These are phyloP conservation scores for Podospora tetraspora DNA, from an alignment of 495 filamentous ascomycete species.

Conservation along the genomic window DNA sequence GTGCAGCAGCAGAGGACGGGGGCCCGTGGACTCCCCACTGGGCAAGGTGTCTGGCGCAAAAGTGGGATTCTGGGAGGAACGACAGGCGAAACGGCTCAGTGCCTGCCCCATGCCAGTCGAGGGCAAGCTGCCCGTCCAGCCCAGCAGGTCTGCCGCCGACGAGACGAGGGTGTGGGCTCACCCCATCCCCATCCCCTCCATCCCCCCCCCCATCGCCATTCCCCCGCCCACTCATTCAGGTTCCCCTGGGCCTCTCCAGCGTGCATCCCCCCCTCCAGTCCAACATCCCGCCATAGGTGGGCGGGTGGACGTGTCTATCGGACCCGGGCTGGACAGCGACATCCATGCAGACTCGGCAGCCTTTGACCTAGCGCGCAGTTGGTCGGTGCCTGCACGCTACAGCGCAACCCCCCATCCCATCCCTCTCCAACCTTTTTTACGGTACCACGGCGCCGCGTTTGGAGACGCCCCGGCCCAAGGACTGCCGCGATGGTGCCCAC, in stretches of 20 bases:
- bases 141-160: background rate
- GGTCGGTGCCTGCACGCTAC: background rate
- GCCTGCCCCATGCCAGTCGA: constrained; percentile 15
- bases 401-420: background rate
- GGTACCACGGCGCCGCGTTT: constrained; percentile 3
- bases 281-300: background rate
- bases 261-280: background rate
- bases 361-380: background rate
- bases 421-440: background rate
- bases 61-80: constrained; percentile 16
- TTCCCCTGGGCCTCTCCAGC: constrained; percentile 7
- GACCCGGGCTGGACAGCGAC: background rate
- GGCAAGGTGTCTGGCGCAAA: constrained; percentile 12
- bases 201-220: background rate
- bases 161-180: background rate
- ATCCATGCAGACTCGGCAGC: background rate
- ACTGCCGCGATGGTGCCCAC: constrained; percentile 4
- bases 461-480: constrained; percentile 7
- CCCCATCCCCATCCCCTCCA: background rate
- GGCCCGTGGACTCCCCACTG: background rate
- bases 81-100: constrained; percentile 5
- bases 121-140: constrained; percentile 23
- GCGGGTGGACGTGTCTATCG: background rate
- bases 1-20: background rate
- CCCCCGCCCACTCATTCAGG: background rate